Conservation (phyloP, 1,139 yeast genomes). For the Nakaseomyces glabratus region DNA sequence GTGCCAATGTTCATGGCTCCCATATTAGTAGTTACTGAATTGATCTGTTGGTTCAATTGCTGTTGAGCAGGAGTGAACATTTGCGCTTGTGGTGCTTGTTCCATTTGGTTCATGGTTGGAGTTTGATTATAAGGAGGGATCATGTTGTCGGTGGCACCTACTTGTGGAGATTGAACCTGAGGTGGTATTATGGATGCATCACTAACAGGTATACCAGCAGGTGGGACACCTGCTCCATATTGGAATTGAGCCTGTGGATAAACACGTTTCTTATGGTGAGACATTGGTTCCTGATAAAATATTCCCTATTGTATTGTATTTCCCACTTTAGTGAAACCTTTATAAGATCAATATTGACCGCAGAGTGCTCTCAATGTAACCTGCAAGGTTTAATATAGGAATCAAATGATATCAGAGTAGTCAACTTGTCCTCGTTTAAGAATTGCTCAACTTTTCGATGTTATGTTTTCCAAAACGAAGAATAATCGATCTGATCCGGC, state of each 20-base stretch:
- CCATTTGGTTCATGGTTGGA: not conserved
- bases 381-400: too few species aligned
- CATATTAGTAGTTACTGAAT: constrained; percentile 10
- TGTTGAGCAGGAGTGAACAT: constrained; percentile 24
- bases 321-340: too few species aligned
- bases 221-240: constrained; percentile 14
- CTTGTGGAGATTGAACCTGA: constrained; percentile 1
- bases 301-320: not conserved
- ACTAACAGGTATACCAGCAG: constrained; percentile 10
- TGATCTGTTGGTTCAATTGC: constrained; percentile 28
- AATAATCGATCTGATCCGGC: too few species aligned
- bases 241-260: constrained; percentile 35
- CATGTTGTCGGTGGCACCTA: not conserved
- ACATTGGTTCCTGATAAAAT: constrained; percentile 22
- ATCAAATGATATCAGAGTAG: too few species aligned
- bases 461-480: too few species aligned
- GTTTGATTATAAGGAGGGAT: constrained; percentile 1
- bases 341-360: too few species aligned
- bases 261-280: constrained; percentile 34
- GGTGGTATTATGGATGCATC: constrained; percentile 9
- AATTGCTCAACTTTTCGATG: too few species aligned
- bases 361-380: too few species aligned
- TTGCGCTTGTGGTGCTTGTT: constrained; percentile 1
- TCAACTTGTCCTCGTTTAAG: too few species aligned
- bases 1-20: constrained; percentile 1